Percentiles rank a stretch among this genome's conserved stretches.
Conservation (phyloP, 768 basidiomycete genomes). For the Macrolepiota dolichaula region DNA sequence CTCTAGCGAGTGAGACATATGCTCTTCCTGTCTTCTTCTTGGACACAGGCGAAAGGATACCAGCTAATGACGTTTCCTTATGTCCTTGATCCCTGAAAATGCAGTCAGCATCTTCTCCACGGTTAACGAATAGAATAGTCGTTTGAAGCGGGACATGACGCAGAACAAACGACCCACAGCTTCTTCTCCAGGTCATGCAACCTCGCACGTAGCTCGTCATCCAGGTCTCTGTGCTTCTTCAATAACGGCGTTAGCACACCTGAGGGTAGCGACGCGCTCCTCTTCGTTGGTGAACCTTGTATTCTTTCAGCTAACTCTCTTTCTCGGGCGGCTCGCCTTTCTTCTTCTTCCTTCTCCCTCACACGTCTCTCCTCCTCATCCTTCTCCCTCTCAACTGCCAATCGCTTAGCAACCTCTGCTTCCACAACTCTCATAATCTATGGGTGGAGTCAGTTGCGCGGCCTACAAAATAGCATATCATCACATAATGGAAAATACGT, state of each 20-base stretch:
- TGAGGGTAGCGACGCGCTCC: conserved; percentile 34
- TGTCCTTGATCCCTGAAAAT: conserved; percentile 52
- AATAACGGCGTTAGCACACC: conserved; percentile 60
- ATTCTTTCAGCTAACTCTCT: conserved; percentile 15
- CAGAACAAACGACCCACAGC: conserved; percentile 46
- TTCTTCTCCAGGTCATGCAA: conserved; percentile 70
- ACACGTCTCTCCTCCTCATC: conserved; percentile 33
- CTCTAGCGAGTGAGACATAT: conserved; percentile 79
- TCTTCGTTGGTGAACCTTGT: conserved; percentile 33
- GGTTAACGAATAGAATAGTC: conserved; percentile 2
- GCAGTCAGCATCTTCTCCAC: background rate
- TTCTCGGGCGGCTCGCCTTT: conserved; percentile 10
- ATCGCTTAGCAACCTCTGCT: conserved; percentile 64
- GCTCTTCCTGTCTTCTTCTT: conserved; percentile 82
- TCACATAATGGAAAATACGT: background rate
- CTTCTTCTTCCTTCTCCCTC: conserved; percentile 28
- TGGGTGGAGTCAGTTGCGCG: background rate
- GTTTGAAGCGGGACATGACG: background rate
- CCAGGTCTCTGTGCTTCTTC: conserved; percentile 64
- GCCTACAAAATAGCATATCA: background rate
- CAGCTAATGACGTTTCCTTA: conserved; percentile 58
- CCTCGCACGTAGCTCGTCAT: conserved; percentile 60
- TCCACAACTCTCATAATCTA: conserved; percentile 79
- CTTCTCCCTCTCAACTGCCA: conserved; percentile 45
- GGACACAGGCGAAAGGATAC: conserved; percentile 66